These are phyloP conservation scores for Aspergillus japonicus DNA, from an alignment of 2,329 filamentous ascomycete genomes.

Conservation along the genomic window DNA sequence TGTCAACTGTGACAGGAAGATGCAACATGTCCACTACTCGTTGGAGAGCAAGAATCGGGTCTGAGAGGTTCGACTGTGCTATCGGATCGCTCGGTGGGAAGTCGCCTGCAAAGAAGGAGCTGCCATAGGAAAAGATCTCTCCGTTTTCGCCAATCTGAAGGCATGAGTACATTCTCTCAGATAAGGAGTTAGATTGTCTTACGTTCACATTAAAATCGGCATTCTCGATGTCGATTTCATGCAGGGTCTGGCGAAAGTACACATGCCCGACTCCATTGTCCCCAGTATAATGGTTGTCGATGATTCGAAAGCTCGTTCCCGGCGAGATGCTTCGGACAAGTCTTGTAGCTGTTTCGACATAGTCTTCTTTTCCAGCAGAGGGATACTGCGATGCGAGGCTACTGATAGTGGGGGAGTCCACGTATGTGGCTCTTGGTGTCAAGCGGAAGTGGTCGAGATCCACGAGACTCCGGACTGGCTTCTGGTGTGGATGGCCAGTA, in stretches of 20 bases:
- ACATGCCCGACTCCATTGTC: conserved; percentile 18
- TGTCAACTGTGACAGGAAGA: conserved; percentile 5
- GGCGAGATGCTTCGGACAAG: conserved; percentile 8
- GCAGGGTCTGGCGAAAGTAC: conserved; percentile 14
- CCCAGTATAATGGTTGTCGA: conserved; percentile 18
- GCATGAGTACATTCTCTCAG: neutral
- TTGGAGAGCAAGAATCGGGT: conserved; percentile 11
- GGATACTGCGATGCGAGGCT: neutral
- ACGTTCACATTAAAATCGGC: conserved; percentile 21
- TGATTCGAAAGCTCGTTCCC: conserved; percentile 10
- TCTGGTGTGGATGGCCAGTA: neutral
- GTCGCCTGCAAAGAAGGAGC: conserved; percentile 15
- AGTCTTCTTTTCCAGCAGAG: neutral
- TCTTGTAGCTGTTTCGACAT: conserved; percentile 9
- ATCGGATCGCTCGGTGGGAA: conserved; percentile 4
- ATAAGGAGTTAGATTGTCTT: neutral
- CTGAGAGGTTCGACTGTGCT: conserved; percentile 1
- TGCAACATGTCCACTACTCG: neutral
- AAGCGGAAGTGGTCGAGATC: neutral
- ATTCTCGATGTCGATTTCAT: conserved; percentile 19
- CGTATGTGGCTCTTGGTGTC: neutral
- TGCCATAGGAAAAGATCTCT: conserved; percentile 17
- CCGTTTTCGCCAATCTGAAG: conserved; percentile 15
- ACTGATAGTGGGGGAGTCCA: neutral
- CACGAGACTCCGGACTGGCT: neutral